Base-by-base conservation (phyloP, 2,329 filamentous ascomycete species). In the Simplicillium aogashimaense region DNA sequence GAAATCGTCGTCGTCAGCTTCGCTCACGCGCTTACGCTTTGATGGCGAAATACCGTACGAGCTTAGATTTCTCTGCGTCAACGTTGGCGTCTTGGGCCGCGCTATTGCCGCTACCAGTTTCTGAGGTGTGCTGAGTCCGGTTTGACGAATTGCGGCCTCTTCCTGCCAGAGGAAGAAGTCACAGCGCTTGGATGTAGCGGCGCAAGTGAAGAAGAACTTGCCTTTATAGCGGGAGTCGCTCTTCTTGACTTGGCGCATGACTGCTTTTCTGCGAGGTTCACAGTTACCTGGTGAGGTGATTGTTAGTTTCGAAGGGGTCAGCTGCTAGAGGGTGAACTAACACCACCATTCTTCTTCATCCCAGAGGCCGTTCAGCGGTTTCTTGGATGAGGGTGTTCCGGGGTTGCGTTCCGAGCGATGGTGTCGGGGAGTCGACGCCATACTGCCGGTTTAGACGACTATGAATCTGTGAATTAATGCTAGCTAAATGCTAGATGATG, bases 151-250 rank as follows among this genome's bases (percentile, higher is more conserved):
- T 29, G 49, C 44, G 9, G 66, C 64, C 2, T 56, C 53, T 7
- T 69, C 60, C n/a, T 58, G 55, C 60, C 62, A 72, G 16, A 70
- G 47, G 43, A 69, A 72, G 48, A 72, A 68, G 7, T 49, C 40
- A 50, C 69, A 72, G 20, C 20, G 20, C 36, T 56, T 53, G 7
- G 54, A 52, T 7, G 51, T 49, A n/a, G 48, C 42, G 7, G 50
- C 48, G 48, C 69, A 72, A 9, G 53, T 58, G 53, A 60, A 69
- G 49, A 68, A 72, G 37, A 53, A 56, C 37, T 54, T 60, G 17
- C 66, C 66, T 35, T 60, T 54, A 49, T 69, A 70, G 17, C 45
- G 46, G 2, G 53, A 52, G 3, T 59, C 47, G 20, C 20, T 25
- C 42, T 64, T 69, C 38, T 55, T 60, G 25, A 63, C 61, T 38